Evolutionary conservation across 2,329 filamentous ascomycete genomes (phyloP).

Genomic region (Diaporthe sp.): DNA sequence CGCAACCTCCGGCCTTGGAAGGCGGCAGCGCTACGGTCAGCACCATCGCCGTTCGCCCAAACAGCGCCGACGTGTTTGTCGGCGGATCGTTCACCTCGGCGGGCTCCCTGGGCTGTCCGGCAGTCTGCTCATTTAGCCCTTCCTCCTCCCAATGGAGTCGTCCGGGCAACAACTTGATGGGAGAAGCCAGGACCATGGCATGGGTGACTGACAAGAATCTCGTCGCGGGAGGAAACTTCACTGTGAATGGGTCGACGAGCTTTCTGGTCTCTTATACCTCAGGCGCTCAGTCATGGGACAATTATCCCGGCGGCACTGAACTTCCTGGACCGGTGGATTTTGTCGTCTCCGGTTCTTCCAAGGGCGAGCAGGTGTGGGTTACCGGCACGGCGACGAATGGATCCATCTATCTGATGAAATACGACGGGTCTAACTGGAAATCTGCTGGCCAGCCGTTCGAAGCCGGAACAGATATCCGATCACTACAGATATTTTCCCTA

Average conservation of each 20-base stretch:
- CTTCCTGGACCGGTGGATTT: constrained; percentile 87
- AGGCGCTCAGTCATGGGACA: constrained; percentile 75
- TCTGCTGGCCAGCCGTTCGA: constrained; percentile 75
- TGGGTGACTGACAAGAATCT: constrained; percentile 83
- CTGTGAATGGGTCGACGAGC: constrained; percentile 73
- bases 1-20: constrained; percentile 81
- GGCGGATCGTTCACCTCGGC: constrained; percentile 88
- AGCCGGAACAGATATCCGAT: constrained; percentile 77
- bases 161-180: constrained; percentile 79
- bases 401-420: constrained; percentile 85
- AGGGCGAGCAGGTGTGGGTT: constrained; percentile 84
- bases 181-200: constrained; percentile 78
- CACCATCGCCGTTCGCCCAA: constrained; percentile 80
- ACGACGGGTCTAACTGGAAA: constrained; percentile 80
- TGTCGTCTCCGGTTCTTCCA: constrained; percentile 79
- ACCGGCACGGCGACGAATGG: constrained; percentile 79
- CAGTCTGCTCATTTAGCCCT: constrained; percentile 84
- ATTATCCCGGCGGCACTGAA: constrained; percentile 70
- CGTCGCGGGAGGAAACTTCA: constrained; percentile 83
- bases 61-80: constrained; percentile 83
- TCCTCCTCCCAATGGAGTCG: constrained; percentile 82
- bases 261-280: constrained; percentile 82
- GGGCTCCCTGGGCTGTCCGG: constrained; percentile 85
- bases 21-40: constrained; percentile 82
- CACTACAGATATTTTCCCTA: constrained; percentile 85